These are phyloP conservation scores for Nannochloropsis gaditana DNA, from an alignment of 108 stramenopile species.

Conservation along the genomic window DNA sequence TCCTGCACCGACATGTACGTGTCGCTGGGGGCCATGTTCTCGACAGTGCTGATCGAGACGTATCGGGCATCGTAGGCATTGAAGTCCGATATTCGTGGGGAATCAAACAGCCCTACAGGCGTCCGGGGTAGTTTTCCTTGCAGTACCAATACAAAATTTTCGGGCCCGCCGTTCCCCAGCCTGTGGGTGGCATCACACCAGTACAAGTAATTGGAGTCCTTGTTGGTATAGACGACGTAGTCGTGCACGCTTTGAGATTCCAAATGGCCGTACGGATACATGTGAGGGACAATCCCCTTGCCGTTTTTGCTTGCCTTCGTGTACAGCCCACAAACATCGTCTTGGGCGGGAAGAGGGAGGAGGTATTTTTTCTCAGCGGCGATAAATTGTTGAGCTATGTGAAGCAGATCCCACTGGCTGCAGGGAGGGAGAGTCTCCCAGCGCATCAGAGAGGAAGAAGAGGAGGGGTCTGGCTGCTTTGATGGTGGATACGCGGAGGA, in stretches of 20 bases:
- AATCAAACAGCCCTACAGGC: background rate
- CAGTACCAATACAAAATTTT: background rate
- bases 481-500: background rate
- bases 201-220: slow-evolving; percentile 18
- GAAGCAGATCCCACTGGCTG: background rate
- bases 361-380: background rate
- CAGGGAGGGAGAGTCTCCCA: background rate
- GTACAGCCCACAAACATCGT: background rate
- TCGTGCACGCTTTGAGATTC: background rate
- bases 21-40: background rate
- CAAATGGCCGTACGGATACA: slow-evolving; percentile 1
- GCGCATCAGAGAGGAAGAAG: background rate
- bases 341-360: background rate
- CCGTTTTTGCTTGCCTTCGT: background rate
- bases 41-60: background rate
- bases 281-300: background rate
- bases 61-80: background rate
- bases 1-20: background rate
- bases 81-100: background rate
- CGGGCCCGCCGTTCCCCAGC: background rate
- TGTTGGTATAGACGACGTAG: background rate
- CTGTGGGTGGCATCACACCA: slow-evolving; percentile 10
- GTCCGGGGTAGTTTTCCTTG: background rate
- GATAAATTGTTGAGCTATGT: background rate
- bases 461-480: background rate